A percentile compares a stretch with the other conserved stretches of the same genome.
Conservation (phyloP, 257 asterid species). For the Capsicum pubescens region DNA sequence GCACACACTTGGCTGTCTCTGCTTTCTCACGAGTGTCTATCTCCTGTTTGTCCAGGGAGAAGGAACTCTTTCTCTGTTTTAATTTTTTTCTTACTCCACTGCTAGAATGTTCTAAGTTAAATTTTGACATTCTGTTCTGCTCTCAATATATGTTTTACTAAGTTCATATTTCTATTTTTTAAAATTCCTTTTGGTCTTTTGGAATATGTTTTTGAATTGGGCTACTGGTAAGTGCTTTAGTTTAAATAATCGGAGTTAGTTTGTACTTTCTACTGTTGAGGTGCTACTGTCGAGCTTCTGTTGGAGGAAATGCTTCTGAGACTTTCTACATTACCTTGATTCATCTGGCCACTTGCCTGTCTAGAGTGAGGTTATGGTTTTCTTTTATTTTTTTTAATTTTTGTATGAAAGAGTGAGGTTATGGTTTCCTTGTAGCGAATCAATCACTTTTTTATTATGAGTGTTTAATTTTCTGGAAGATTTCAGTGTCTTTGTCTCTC, state of each 20-base stretch:
- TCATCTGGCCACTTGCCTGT: conserved; percentile 9
- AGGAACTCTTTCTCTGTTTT: conserved; percentile 12
- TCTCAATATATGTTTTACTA: neutral
- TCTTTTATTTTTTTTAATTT: neutral
- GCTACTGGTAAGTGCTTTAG: neutral
- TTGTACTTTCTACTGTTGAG: conserved; percentile 13
- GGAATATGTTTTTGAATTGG: conserved; percentile 1
- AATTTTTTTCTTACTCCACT: neutral
- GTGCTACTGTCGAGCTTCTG: conserved; percentile 11
- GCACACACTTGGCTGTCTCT: neutral
- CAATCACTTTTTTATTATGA: neutral
- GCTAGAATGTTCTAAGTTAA: neutral
- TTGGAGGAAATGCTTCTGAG: neutral
- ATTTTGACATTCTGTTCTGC: conserved; percentile 4
- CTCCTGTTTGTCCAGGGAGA: neutral
- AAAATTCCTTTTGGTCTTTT: neutral
- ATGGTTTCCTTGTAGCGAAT: neutral
- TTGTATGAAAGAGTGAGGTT: neutral
- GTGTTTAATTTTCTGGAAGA: neutral
- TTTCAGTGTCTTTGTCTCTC: neutral
- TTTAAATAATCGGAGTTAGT: neutral
- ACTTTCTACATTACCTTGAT: neutral
- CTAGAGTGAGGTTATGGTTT: conserved; percentile 5
- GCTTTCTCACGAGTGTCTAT: neutral
- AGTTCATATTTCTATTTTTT: neutral